Evolutionary conservation across 2,329 filamentous ascomycete species (phyloP).

Genomic region (Neofusicoccum ribis): DNA sequence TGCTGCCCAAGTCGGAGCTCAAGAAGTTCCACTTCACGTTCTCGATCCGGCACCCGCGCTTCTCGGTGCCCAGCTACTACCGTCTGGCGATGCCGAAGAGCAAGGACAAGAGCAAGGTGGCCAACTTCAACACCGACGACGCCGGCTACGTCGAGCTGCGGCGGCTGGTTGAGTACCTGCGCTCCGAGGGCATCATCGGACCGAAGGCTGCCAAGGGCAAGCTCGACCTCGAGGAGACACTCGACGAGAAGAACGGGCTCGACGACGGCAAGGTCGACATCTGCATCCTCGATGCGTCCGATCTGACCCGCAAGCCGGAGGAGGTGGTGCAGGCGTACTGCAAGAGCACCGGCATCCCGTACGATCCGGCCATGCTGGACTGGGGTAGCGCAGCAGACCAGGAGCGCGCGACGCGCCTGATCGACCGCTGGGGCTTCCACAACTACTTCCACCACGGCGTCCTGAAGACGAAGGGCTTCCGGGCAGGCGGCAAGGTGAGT

Average conservation of each 20-base stretch:
- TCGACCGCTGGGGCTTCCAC: slow-evolving; percentile 1
- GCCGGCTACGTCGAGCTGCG: not conserved
- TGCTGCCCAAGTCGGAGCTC: not conserved
- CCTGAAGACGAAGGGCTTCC: not conserved
- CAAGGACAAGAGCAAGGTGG: not conserved
- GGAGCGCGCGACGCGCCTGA: not conserved
- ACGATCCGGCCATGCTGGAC: slow-evolving; percentile 66
- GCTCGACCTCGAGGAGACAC: not conserved
- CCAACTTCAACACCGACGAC: not conserved
- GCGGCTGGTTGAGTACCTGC: not conserved
- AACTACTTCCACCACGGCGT: not conserved
- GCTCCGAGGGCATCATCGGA: not conserved
- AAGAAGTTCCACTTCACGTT: not conserved
- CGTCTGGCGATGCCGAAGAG: not conserved
- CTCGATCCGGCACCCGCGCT: not conserved
- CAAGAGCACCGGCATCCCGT: slow-evolving; percentile 69
- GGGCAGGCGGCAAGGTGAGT: not conserved
- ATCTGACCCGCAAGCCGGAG: slow-evolving; percentile 73
- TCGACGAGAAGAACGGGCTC: not conserved
- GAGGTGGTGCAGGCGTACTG: slow-evolving; percentile 70
- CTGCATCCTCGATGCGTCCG: slow-evolving; percentile 78
- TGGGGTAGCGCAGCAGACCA: slow-evolving; percentile 64
- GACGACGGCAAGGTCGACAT: slow-evolving; percentile 40
- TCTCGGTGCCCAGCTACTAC: not conserved
- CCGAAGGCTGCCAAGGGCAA: not conserved